These are phyloP conservation scores for Medicago lupulina DNA, from an alignment of 306 rosid genomes.

Conservation along the genomic window DNA sequence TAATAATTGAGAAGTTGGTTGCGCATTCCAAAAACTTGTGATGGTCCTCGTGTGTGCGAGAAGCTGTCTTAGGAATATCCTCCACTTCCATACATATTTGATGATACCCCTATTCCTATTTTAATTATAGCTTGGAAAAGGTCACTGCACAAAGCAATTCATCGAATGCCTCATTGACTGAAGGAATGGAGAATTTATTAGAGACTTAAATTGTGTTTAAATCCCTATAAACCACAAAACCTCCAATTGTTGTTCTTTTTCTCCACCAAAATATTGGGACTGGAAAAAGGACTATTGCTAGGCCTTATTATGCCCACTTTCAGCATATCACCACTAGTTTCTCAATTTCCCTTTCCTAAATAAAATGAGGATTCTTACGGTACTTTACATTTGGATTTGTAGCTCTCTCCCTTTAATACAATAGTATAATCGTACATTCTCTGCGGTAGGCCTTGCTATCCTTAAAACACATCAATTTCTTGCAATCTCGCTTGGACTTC, in stretches of 20 bases:
- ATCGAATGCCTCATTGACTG: neutral
- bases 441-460: no score
- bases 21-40: neutral
- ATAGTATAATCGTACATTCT: no score
- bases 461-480: no score
- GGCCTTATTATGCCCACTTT: neutral
- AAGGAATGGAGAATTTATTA: neutral
- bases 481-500: no score
- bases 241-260: neutral
- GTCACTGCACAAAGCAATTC: neutral
- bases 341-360: neutral
- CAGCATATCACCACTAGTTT: neutral
- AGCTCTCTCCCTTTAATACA: no score
- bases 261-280: neutral
- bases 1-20: neutral
- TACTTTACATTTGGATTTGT: no score
- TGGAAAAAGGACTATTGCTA: neutral
- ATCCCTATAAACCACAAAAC: conserved; percentile 2
- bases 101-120: neutral
- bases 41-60: neutral
- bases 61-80: neutral
- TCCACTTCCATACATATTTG: neutral
- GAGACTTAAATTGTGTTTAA: neutral
- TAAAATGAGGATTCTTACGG: no score
- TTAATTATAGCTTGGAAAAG: neutral